Evolutionary conservation across 306 rosid genomes (phyloP).

Genomic region (Prunus mira): DNA sequence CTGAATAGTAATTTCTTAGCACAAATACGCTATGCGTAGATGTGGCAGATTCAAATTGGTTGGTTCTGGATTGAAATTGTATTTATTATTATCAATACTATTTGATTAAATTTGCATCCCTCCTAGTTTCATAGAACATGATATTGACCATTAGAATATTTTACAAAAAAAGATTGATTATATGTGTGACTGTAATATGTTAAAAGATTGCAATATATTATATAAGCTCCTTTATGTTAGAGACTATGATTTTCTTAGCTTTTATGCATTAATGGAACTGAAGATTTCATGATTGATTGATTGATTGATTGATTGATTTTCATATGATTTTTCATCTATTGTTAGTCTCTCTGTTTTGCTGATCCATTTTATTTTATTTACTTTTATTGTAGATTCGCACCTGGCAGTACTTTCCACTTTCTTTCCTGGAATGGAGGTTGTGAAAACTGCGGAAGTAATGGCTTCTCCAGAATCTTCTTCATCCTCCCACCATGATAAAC

Average conservation of each 20-base stretch:
- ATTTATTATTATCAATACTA: background rate
- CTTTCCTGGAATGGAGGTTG: constrained; percentile 58
- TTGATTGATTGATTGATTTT: background rate
- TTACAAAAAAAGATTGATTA: background rate
- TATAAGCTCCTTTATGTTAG: background rate
- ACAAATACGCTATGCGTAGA: too few species aligned
- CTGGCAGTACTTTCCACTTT: constrained; percentile 23
- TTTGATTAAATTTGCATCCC: too few species aligned
- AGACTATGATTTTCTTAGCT: background rate
- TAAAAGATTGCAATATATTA: too few species aligned
- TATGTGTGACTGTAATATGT: too few species aligned
- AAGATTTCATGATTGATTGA: background rate
- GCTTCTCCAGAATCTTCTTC: constrained; percentile 34
- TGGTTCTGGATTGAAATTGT: background rate
- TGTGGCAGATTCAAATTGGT: background rate
- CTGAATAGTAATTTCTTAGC: background rate
- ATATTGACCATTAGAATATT: background rate
- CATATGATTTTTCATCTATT: constrained; percentile 12
- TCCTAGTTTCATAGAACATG: background rate
- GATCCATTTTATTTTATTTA: constrained; percentile 2
- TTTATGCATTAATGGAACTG: background rate
- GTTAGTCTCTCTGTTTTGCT: background rate
- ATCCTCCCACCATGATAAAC: constrained; percentile 21
- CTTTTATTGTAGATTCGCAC: constrained; percentile 30
- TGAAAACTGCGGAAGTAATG: constrained; percentile 41